A percentile compares a stretch with the other conserved stretches of the same genome.
These are phyloP conservation scores for Andrographis paniculata DNA, from an alignment of 305 asterid genomes.

Conservation along the genomic window DNA sequence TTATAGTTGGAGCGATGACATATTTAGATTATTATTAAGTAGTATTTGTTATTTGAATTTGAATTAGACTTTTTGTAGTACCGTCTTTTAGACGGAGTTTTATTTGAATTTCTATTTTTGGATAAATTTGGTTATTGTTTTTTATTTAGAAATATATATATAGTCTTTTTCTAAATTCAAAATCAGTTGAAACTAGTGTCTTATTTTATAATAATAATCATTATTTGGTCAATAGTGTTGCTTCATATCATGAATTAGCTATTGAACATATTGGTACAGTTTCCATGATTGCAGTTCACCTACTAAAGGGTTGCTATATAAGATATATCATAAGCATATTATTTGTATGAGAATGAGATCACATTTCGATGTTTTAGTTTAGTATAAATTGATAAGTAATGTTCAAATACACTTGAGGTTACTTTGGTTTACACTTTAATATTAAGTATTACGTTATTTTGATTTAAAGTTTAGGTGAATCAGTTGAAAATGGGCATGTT, in stretches of 20 bases:
- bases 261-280: no score
- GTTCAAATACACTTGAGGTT: no score
- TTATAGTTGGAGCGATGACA: not conserved
- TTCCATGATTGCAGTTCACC: no score
- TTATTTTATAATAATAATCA: not conserved
- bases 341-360: no score
- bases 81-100: conserved; percentile 7
- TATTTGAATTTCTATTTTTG: not conserved
- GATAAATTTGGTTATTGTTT: conserved; percentile 1
- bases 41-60: not conserved
- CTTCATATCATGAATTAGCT: conserved; percentile 5
- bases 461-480: no score
- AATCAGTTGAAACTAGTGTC: not conserved
- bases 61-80: conserved; percentile 7
- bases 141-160: not conserved
- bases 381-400: no score
- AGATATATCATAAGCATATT: no score
- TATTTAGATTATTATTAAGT: not conserved
- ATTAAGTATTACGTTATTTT: no score
- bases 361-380: no score
- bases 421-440: no score
- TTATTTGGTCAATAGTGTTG: not conserved
- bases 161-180: not conserved
- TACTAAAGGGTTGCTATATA: no score
- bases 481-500: no score